Evolutionary conservation across 139 green algal genomes (phyloP).

Genomic region (Eudorina sp.): DNA sequence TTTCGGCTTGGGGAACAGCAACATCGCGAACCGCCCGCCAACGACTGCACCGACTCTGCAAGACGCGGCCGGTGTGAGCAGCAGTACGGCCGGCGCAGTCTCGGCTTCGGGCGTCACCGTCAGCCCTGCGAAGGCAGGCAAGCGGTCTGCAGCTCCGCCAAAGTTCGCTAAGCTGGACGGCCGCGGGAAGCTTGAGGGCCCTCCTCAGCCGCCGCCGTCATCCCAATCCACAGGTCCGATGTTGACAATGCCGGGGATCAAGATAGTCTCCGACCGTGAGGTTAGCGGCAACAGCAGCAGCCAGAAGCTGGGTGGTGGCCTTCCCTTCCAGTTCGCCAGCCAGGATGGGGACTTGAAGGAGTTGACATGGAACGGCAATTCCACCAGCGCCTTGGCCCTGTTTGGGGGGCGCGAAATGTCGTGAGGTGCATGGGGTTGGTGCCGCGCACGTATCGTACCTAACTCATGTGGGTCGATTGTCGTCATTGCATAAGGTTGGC

Average conservation of each 20-base stretch:
- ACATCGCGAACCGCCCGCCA: neutral
- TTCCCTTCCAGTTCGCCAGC: too few relatives aligned
- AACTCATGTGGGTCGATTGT: too few relatives aligned
- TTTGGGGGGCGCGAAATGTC: too few relatives aligned
- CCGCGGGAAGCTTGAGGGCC: neutral
- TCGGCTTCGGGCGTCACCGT: neutral
- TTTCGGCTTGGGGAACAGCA: neutral
- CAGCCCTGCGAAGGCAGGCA: neutral
- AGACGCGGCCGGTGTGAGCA: neutral
- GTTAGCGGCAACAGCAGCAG: neutral
- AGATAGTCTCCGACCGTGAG: neutral
- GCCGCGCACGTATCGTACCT: too few relatives aligned
- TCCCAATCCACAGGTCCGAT: neutral
- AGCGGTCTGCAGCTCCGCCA: neutral
- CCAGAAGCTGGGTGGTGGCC: too few relatives aligned
- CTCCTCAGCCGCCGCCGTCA: neutral
- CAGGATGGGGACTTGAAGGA: too few relatives aligned
- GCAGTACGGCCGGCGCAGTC: neutral
- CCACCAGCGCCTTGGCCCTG: too few relatives aligned
- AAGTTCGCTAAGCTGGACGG: slow-evolving; percentile 17
- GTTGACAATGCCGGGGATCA: neutral
- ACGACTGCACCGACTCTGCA: neutral
- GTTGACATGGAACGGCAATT: too few relatives aligned
- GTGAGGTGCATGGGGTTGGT: too few relatives aligned
- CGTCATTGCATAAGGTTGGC: too few relatives aligned